These are phyloP conservation scores for Rhodosporidiobolus odoratus DNA, from an alignment of 768 basidiomycete genomes.

Conservation along the genomic window DNA sequence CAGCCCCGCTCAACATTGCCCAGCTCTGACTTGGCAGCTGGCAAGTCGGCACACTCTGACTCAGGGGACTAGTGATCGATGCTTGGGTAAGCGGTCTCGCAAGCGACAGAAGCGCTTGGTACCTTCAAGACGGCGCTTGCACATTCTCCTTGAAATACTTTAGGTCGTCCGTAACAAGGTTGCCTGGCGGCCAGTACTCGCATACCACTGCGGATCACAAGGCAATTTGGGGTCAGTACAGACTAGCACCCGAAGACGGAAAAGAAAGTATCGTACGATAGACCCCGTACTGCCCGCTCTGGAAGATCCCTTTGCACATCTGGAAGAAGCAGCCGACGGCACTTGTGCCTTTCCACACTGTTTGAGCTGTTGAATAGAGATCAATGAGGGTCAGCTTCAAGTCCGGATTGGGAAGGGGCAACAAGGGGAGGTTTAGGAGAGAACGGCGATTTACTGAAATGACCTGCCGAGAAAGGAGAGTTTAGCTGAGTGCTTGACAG, in stretches of 20 bases:
- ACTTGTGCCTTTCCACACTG: conserved; percentile 7
- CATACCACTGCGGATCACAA: neutral
- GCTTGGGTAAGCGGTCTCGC: no score
- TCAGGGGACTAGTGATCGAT: no score
- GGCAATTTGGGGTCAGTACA: neutral
- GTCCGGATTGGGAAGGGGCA: neutral
- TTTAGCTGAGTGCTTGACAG: neutral
- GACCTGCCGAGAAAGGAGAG: neutral
- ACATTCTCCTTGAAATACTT: conserved; percentile 3
- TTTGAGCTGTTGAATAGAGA: neutral
- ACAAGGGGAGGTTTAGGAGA: neutral
- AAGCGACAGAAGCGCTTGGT: no score
- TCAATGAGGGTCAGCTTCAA: neutral
- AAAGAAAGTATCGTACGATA: conserved; percentile 1
- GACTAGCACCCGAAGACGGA: neutral
- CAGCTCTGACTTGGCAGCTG: no score
- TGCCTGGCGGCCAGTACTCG: neutral
- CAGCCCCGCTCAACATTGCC: no score
- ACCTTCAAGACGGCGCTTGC: conserved; percentile 4
- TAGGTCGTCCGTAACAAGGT: neutral
- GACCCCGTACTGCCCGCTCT: neutral
- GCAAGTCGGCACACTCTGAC: no score
- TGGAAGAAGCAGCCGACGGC: conserved; percentile 14
- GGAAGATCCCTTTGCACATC: conserved; percentile 9
- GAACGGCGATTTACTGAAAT: neutral